Base-by-base conservation (phyloP, 768 basidiomycete species). In the Boletus tylopilopsis region DNA sequence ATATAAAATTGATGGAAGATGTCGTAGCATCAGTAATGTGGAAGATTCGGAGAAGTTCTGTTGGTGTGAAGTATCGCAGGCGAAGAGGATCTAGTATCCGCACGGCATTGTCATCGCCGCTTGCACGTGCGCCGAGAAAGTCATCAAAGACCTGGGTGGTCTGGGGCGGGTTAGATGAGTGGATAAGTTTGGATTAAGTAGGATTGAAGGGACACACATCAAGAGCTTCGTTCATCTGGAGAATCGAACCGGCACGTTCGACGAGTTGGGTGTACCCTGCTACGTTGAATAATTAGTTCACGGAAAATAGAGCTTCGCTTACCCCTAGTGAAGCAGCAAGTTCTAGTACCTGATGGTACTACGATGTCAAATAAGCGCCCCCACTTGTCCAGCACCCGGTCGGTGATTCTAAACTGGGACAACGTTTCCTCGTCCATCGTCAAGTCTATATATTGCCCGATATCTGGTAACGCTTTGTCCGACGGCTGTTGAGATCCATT, bases 271-370 rank as follows among this genome's bases (percentile, higher is more conserved):
- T 85, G 57, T 90, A 90, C 3, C 86, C 87, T 87, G 47, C 6
- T n/a, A 24, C 41, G 19, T 30, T 53, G 22, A 23, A 35, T 24
- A 35, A 23, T 18, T 3, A 6, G 24, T 40, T 38, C 13, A 11
- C 48, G 27, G 19, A n/a, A n/a, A 9, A 19, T 5, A 5, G 4
- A 30, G 19, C 15, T 7, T 13, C 1, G 11, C 39, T 11, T 55
- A 87, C 88, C 87, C 68, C 89, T 71, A 16, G 89, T 91, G 62
- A 92, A 91, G 64, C 90, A 92, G 56, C 90, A 91, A 1, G 80
- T 81, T 38, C 85, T 72, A 32, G 63, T 66, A 24, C 78, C 69
- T 10, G 80, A 81, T 0, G 87, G 85, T 10, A 77, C 62, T 11
- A 89, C 85, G 39, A 92, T 89, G 55, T 91, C 90, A 58, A 91